A percentile compares a stretch with the other conserved stretches of the same genome.
These are phyloP conservation scores for Monosporascus sp. DNA, from an alignment of 2,329 filamentous ascomycete species.

Conservation along the genomic window DNA sequence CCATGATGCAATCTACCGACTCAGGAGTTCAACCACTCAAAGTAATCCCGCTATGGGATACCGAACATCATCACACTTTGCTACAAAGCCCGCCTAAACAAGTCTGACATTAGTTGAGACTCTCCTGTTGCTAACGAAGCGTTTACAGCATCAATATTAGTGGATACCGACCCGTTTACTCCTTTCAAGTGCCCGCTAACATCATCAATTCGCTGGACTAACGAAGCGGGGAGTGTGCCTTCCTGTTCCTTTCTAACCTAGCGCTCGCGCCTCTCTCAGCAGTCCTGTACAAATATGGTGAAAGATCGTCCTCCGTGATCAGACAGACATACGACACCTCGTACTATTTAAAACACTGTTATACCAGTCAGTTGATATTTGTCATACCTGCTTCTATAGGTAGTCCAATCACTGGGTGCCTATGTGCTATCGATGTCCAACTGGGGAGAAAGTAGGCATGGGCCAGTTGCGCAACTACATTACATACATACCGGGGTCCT, in stretches of 20 bases:
- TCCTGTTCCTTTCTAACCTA: background rate
- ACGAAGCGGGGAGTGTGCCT: background rate
- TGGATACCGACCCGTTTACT: constrained; percentile 5
- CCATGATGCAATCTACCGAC: background rate
- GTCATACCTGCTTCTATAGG: too few relatives aligned
- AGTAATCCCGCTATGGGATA: too few relatives aligned
- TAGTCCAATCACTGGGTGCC: too few relatives aligned
- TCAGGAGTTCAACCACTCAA: too few relatives aligned
- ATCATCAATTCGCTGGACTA: too few relatives aligned
- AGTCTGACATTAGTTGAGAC: background rate
- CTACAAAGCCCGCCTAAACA: background rate
- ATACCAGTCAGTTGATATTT: background rate
- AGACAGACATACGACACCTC: background rate
- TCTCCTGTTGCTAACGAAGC: constrained; percentile 9
- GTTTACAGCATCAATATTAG: constrained; percentile 14
- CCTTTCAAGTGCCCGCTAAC: background rate
- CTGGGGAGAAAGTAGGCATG: too few relatives aligned
- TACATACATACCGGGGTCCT: too few relatives aligned
- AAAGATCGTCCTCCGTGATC: background rate
- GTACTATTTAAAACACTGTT: background rate
- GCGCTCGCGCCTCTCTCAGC: too few relatives aligned
- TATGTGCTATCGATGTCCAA: too few relatives aligned
- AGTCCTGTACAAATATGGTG: background rate
- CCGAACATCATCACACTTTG: too few relatives aligned
- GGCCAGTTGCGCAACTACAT: too few relatives aligned